These are phyloP conservation scores for Pseudofabraea citricarpa DNA, from an alignment of 2,329 filamentous ascomycete species.

Conservation along the genomic window DNA sequence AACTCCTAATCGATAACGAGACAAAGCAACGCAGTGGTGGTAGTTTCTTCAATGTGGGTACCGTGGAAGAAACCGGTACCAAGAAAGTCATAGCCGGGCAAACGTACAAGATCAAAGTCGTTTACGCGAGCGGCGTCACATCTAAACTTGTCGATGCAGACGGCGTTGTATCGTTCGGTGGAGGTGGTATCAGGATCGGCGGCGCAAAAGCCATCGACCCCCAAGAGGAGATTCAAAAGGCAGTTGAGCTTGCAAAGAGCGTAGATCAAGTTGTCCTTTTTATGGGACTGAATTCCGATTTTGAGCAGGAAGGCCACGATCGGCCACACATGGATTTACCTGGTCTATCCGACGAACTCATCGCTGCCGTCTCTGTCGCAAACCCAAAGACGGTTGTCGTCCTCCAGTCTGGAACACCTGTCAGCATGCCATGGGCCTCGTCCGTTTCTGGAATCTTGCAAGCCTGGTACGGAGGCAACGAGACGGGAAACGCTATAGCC, in stretches of 20 bases:
- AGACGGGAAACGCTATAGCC: constrained; percentile 74
- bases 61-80: constrained; percentile 21
- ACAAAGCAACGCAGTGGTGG: constrained; percentile 27
- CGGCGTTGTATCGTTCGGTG: constrained; percentile 40
- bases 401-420: constrained; percentile 72
- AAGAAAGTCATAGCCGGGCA: constrained; percentile 10
- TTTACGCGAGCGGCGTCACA: constrained; percentile 51
- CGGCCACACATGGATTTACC: constrained; percentile 76
- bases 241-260: constrained; percentile 59
- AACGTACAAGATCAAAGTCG: constrained; percentile 14
- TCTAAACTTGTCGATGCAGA: constrained; percentile 47
- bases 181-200: constrained; percentile 57
- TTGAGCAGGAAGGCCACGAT: constrained; percentile 75
- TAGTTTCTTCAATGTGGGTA: constrained; percentile 30
- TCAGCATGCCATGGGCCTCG: constrained; percentile 63
- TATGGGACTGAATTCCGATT: constrained; percentile 70
- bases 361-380: constrained; percentile 57
- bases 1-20: constrained; percentile 24
- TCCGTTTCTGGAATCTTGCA: constrained; percentile 56
- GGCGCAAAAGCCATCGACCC: constrained; percentile 52
- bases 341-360: constrained; percentile 65
- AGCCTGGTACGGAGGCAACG: constrained; percentile 83
- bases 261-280: constrained; percentile 74
- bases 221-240: constrained; percentile 56
- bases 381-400: constrained; percentile 70